These are phyloP conservation scores for Calocybe gangraenosa DNA, from an alignment of 768 basidiomycete genomes.

Conservation along the genomic window DNA sequence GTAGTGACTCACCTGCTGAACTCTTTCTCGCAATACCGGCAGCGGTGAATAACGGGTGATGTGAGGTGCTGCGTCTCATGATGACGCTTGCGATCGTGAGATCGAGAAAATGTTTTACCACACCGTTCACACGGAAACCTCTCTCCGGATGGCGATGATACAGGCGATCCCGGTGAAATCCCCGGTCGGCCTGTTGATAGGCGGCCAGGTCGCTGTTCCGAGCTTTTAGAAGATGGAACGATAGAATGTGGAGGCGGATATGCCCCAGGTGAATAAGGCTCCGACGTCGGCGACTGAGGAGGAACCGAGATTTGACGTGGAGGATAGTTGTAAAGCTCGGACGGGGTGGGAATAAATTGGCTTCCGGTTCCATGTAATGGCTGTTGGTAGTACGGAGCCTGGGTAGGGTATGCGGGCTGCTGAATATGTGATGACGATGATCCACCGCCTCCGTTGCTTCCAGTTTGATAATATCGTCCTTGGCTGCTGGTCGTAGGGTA, in stretches of 20 bases:
- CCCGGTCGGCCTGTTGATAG: constrained; percentile 37
- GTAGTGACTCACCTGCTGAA: constrained; percentile 57
- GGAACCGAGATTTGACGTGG: constrained; percentile 19
- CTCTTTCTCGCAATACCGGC: constrained; percentile 70
- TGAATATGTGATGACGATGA: constrained; percentile 19
- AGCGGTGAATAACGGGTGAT: constrained; percentile 61
- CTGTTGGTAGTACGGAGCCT: constrained; percentile 22
- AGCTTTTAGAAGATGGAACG: constrained; percentile 26
- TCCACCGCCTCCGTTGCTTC: constrained; percentile 11
- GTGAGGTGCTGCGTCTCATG: constrained; percentile 72
- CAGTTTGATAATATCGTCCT: constrained; percentile 20
- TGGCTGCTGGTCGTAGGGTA: constrained; percentile 21
- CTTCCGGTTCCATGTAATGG: constrained; percentile 18
- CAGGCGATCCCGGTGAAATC: constrained; percentile 35
- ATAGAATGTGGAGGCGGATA: constrained; percentile 24
- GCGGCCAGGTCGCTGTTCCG: constrained; percentile 30
- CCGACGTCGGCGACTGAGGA: constrained; percentile 21
- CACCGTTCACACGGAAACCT: constrained; percentile 72
- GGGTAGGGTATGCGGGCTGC: constrained; percentile 14
- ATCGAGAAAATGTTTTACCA: constrained; percentile 74
- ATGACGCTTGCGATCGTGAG: constrained; percentile 80
- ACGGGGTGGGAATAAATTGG: constrained; percentile 47
- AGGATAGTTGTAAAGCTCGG: constrained; percentile 32
- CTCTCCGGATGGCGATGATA: constrained; percentile 46
- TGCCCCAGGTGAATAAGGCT: constrained; percentile 14